These are phyloP conservation scores for Laburnicola sp. DNA, from an alignment of 2,329 filamentous ascomycete species.

Conservation along the genomic window DNA sequence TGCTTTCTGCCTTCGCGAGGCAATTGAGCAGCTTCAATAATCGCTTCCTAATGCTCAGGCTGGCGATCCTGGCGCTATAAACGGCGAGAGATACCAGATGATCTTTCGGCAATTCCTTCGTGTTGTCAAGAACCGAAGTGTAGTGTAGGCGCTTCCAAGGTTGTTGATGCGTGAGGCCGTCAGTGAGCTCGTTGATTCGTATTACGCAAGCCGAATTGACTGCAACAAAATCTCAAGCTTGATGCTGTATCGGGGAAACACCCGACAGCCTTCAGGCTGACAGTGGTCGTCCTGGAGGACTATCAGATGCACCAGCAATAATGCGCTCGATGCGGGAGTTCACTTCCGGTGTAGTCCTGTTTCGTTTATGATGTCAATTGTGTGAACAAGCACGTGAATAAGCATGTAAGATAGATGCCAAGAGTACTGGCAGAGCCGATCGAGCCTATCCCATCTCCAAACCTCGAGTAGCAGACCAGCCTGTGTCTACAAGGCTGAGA, in stretches of 20 bases:
- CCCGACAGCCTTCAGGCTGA: too few species aligned
- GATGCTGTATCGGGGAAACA: too few species aligned
- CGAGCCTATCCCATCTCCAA: constrained; percentile 5
- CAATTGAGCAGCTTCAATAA: too few species aligned
- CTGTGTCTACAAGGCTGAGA: constrained; percentile 18
- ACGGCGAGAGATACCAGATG: neutral
- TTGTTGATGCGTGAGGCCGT: neutral
- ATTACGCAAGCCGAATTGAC: neutral
- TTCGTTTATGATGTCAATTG: constrained; percentile 1
- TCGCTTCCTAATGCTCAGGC: too few species aligned
- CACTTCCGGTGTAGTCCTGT: constrained; percentile 15
- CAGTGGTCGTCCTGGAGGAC: neutral
- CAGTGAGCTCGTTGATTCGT: neutral
- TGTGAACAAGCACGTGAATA: too few species aligned
- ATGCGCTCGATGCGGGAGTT: constrained; percentile 8
- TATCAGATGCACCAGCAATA: neutral
- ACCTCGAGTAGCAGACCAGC: constrained; percentile 11
- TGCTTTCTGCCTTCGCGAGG: too few species aligned
- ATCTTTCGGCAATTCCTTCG: too few species aligned
- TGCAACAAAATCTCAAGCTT: too few species aligned
- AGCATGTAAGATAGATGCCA: constrained; percentile 2
- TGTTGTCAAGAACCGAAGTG: too few species aligned
- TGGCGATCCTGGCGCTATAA: too few species aligned
- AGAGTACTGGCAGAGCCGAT: constrained; percentile 7
- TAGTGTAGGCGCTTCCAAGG: neutral